Evolutionary conservation across 257 asterid genomes (phyloP), one percentile per base, ranked within the genome.

Genomic region (Eustoma russellianum): DNA sequence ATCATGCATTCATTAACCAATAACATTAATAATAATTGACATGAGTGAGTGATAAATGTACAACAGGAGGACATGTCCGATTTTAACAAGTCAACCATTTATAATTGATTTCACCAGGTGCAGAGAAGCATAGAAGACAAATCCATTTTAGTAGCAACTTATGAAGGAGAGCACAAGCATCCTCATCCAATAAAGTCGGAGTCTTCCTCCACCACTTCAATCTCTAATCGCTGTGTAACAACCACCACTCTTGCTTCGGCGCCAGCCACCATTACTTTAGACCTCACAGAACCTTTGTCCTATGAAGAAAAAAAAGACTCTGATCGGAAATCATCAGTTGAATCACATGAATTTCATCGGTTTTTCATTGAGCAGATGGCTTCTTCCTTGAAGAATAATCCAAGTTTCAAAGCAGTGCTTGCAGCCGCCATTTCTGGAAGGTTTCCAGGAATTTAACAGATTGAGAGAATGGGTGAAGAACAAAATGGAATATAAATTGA

Each of bases 371-470:
- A 91, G 33, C 88, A 87, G n/a, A 91, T 91, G 98, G 98, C 96
- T 46, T 70, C 94, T 5, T 77, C 90, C n/a, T 71, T 91, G 60
- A 91, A 97, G 9, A 82, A 79, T 56, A 96, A 91, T 70, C 98
- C 97, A 5, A 76, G 77, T 50, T 91, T 91, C 72, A 79, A 81
- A 68, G 95, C 95, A 41, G 96, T 93, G 1, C 65, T 91, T 17
- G 95, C 97, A n/a, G 95, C 98, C 17, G 98, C 97, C 53, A 84
- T 88, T 55, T 79, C 96, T 2, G 95, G 98, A 65, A 82, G 82
- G 63, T 56, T 84, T 40, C 76, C 84, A 63, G 85, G 82, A 24
- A 24, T 2, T 24, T 24, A 24, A 24, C 30, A 24, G 3, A 24
- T 24, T 0, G 30, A 24, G 30, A 24, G 30, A 24, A 24, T 24